A percentile compares a stretch with the other conserved stretches of the same genome.
phyloP scores from a whole-genome alignment of 2,329 filamentous ascomycete species.

The Tolypocladium guangdongense region DNA sequence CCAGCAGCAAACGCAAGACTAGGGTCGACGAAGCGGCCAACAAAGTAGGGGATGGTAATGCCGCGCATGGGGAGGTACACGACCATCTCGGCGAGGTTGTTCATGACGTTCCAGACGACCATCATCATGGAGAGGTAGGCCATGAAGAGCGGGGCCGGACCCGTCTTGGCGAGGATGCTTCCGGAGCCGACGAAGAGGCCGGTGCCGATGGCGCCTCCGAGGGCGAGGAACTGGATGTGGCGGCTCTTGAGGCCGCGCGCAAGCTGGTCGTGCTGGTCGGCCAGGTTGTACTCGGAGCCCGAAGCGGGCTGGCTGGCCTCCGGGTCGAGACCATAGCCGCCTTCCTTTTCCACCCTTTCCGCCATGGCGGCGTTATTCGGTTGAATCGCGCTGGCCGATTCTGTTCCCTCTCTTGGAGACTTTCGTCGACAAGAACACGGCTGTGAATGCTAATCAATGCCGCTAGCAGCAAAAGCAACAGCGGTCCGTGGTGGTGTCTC shows the following conservation, averaged over 20 bases:
- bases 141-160: conserved; percentile 59
- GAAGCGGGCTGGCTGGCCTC: conserved; percentile 13
- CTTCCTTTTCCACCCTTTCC: conserved; percentile 12
- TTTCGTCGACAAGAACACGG: background rate
- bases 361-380: conserved; percentile 1
- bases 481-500: background rate
- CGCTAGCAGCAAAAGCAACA: background rate
- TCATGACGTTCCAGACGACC: conserved; percentile 44
- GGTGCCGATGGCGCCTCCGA: conserved; percentile 49
- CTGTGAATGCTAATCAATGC: background rate
- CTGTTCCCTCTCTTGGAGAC: background rate
- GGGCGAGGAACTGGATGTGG: conserved; percentile 50
- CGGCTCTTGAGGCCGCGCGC: conserved; percentile 47
- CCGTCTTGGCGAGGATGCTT: conserved; percentile 40
- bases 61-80: conserved; percentile 44
- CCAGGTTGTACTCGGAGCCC: conserved; percentile 23
- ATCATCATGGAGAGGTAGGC: conserved; percentile 50
- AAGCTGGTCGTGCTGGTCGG: conserved; percentile 31
- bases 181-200: conserved; percentile 55
- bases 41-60: conserved; percentile 46
- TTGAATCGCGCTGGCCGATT: background rate
- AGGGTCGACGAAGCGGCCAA: conserved; percentile 43
- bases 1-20: conserved; percentile 45
- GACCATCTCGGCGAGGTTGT: conserved; percentile 43
- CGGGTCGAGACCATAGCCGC: conserved; percentile 13